Base-by-base conservation (phyloP, 768 basidiomycete species). In the Sutorius australiensis region DNA sequence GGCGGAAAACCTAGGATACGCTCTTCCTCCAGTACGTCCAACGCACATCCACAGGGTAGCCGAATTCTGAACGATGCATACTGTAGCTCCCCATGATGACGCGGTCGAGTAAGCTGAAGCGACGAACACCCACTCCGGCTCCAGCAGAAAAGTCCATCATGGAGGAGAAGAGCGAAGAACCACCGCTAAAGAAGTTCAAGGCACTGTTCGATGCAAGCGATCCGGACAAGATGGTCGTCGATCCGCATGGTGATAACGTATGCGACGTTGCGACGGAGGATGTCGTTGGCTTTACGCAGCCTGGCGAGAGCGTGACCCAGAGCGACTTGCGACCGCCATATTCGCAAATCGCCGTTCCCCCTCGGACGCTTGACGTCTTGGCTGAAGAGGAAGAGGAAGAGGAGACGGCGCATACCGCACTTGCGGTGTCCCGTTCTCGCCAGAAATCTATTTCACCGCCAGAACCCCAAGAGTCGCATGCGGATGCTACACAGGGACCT, bases 131-230 rank as follows among this genome's bases (percentile, higher is more conserved):
- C 8, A 71, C 64, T 19, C 63, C 63, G 7, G 61, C 58, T 39
- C 54, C 65, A 13, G 64, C 49, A 30, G 55, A 62, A 27, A 53
- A 61, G 2, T 53, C 51, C 27, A 39, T 59, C 19, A 55, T 48
- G 16, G 61, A 64, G 8, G 54, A 55, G 24, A 53, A 36, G 9
- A 53, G 19, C 8, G 48, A 57, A 49, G 83, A 83, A 56, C 87
- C 83, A 0, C 79, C 83, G 3, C 65, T 80, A 27, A 89, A 89
- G 63, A 86, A 81, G 66, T 87, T 83, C 72, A 84, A 81, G 59
- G 80, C 82, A 0, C 72, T 89, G 11, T 89, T 87, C 56, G 87
- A 89, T 16, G 79, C 81, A 9, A 84, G 75, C 39, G 75, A 83
- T 61, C 84, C 82, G 28, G 75, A 75, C 56, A 66, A 70, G 55